Evolutionary conservation across 2,329 filamentous ascomycete species (phyloP).

Genomic region (Trichophyton verrucosum): DNA sequence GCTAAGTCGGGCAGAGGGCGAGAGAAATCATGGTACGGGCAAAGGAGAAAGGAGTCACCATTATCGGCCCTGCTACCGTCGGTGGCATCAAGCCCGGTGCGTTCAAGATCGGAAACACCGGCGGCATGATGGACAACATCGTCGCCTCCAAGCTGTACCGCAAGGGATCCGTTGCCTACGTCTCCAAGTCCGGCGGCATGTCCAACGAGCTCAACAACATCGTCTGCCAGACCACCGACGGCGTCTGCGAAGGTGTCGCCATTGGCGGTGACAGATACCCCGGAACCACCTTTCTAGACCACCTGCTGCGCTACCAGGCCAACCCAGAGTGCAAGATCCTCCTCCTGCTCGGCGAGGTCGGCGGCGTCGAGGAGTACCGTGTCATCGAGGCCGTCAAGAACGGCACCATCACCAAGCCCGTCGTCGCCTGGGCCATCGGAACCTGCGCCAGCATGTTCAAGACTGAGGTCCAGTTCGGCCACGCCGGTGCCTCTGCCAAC

Average conservation of each 20-base stretch:
- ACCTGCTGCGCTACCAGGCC: conserved; percentile 88
- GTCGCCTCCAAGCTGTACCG: conserved; percentile 99
- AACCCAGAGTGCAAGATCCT: conserved; percentile 98
- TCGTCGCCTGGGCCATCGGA: conserved; percentile 98
- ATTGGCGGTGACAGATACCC: conserved; percentile 99
- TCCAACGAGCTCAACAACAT: conserved; percentile 99
- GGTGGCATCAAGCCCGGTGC: conserved; percentile 98
- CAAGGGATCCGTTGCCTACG: conserved; percentile 95
- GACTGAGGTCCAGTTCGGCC: conserved; percentile 98
- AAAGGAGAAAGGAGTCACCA: conserved; percentile 97
- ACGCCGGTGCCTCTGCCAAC: conserved; percentile 97
- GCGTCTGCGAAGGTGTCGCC: conserved; percentile 97
- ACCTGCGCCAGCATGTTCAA: conserved; percentile 99
- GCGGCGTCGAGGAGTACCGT: conserved; percentile 99
- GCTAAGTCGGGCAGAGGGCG: conserved; percentile 52
- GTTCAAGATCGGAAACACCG: conserved; percentile 99
- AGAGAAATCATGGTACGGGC: conserved; percentile 96
- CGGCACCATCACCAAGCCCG: conserved; percentile 91
- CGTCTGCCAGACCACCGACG: conserved; percentile 87
- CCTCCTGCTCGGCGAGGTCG: conserved; percentile 89
- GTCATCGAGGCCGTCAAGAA: conserved; percentile 96
- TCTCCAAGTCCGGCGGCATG: conserved; percentile 99
- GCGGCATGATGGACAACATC: conserved; percentile 99
- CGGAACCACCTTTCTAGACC: conserved; percentile 98
- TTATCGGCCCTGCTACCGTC: conserved; percentile 95